Conservation (phyloP, 2,329 filamentous ascomycete species). For the Zymoseptoria passerinii region DNA sequence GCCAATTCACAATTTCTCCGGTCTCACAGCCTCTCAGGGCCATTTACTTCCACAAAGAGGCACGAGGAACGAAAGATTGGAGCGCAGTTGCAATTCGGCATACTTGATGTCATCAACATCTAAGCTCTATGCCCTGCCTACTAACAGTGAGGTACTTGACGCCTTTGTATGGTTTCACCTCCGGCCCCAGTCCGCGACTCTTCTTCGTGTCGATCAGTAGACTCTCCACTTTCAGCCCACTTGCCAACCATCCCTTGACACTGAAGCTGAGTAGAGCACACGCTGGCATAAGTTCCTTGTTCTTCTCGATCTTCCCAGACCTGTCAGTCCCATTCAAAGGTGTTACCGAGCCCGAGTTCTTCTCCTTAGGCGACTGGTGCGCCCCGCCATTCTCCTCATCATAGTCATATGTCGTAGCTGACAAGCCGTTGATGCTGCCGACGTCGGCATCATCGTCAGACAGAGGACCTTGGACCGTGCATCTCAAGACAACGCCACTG, state of each 20-base stretch:
- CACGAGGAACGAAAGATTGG: neutral
- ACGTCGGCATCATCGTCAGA: slow-evolving; percentile 43
- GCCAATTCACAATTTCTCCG: neutral
- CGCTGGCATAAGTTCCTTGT: slow-evolving; percentile 41
- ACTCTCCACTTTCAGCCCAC: slow-evolving; percentile 55
- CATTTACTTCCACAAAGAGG: neutral
- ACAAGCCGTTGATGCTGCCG: slow-evolving; percentile 28
- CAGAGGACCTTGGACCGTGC: slow-evolving; percentile 62
- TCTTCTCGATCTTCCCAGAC: slow-evolving; percentile 17
- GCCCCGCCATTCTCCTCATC: slow-evolving; percentile 25
- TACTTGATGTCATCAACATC: slow-evolving; percentile 29
- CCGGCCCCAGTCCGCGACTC: slow-evolving; percentile 76
- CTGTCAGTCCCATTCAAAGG: slow-evolving; percentile 5
- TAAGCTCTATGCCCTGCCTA: slow-evolving; percentile 45
- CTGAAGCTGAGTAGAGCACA: slow-evolving; percentile 41
- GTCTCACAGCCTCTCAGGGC: neutral
- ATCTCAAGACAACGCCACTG: slow-evolving; percentile 55
- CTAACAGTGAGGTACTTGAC: slow-evolving; percentile 88
- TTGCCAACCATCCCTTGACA: slow-evolving; percentile 57
- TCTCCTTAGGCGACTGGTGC: slow-evolving; percentile 31
- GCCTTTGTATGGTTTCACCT: slow-evolving; percentile 91
- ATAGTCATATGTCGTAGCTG: slow-evolving; percentile 37
- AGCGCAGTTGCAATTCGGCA: neutral
- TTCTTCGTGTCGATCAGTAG: slow-evolving; percentile 61
- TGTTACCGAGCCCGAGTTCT: slow-evolving; percentile 27